A percentile compares a stretch with the other conserved stretches of the same genome.
Evolutionary conservation across 2,329 filamentous ascomycete species (phyloP).

Genomic region (Colletotrichum orchidophilum): DNA sequence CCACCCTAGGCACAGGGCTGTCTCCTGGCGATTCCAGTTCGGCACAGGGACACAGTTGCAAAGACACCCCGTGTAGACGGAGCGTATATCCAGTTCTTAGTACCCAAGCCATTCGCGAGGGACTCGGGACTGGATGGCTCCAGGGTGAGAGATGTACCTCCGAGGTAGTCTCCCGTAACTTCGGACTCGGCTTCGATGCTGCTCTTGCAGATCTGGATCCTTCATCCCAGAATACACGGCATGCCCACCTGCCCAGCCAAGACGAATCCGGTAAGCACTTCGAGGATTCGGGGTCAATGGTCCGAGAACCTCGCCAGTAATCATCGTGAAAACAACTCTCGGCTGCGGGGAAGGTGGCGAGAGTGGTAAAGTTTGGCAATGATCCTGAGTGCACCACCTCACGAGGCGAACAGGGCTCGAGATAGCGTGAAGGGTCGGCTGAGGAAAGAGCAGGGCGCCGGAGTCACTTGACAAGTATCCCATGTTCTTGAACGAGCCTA

Average conservation of each 20-base stretch:
- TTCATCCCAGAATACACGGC: constrained; percentile 14
- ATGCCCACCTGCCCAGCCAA: constrained; percentile 2
- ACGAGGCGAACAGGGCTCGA: constrained; percentile 9
- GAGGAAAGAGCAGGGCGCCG: constrained; percentile 26
- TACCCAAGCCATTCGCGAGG: background rate
- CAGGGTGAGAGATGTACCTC: background rate
- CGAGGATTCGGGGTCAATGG: background rate
- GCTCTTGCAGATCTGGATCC: constrained; percentile 6
- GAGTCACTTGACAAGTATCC: constrained; percentile 22
- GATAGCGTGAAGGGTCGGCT: background rate
- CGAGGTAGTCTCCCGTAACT: constrained; percentile 9
- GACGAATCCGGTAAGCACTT: constrained; percentile 15
- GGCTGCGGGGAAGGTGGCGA: constrained; percentile 31
- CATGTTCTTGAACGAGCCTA: background rate
- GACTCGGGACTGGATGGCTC: background rate
- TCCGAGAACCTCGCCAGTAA: constrained; percentile 19
- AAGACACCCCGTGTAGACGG: background rate
- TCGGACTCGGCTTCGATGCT: background rate
- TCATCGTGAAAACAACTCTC: constrained; percentile 21
- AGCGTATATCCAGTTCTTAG: background rate
- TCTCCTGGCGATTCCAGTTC: background rate
- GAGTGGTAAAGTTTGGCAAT: constrained; percentile 11
- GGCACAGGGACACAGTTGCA: background rate
- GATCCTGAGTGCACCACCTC: constrained; percentile 11
- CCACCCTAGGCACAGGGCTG: background rate